Base-by-base conservation (phyloP, 2,329 filamentous ascomycete species). In the Moelleriella libera region DNA sequence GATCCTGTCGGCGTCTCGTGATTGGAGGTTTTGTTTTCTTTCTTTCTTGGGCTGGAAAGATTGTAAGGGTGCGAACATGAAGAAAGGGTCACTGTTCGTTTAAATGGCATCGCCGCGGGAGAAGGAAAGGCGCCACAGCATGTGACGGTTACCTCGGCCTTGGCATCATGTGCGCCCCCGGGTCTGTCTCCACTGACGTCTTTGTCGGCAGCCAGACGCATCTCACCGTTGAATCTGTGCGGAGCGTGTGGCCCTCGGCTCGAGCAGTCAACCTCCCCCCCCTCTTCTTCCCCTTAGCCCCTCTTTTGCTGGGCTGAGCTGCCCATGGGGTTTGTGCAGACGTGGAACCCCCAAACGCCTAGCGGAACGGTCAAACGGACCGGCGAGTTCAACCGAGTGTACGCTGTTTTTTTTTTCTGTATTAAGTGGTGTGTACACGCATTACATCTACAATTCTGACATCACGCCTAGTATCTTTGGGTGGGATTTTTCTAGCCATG, bases 131-230 rank as follows among this genome's bases (percentile, higher is more conserved):
- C 21, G 14, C n/a, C 30, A 28, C 32, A 37, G 45, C 48, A 49
- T 49, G 48, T 49, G 48, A 49, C 28, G 45, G 37, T 37, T 37
- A 41, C 48, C 48, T 46, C 45, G 48, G 48, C 48, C 45, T 49
- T 42, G 47, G 32, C 45, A 47, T 49, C 48, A 49, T 46, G 47
- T 48, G 43, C 34, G 30, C 32, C 32, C 32, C 8, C 32, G 8
- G 32, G 12, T 37, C 12, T 37, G 21, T 21, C 21, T 42, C 41
- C 41, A 42, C 41, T 42, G 8, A 21, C 21, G 21, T 21, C 21
- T 21, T 21, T 21, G 21, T 21, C 21, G 21, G 21, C 21, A 21
- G 21, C 21, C 21, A 21, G 21, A 21, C 21, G 21, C 21, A 21
- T 21, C 21, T 21, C 21, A 21, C 21, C 21, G 21, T 21, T 21